A percentile compares a stretch with the other conserved stretches of the same genome.
Conservation (phyloP, 257 asterid species). For the Euphrasia confusa region DNA sequence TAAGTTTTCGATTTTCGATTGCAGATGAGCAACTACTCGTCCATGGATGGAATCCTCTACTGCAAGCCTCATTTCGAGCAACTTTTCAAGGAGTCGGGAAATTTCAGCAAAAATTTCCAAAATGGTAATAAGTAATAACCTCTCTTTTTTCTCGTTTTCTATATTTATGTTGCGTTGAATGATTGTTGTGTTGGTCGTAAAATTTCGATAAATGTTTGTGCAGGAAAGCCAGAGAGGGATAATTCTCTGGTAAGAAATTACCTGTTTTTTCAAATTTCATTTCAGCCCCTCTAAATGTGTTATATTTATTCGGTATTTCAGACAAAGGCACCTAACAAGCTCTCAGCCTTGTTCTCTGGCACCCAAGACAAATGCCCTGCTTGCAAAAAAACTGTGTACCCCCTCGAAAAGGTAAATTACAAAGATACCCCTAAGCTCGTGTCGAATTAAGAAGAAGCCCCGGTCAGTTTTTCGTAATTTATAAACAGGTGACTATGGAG, state of each 20-base stretch:
- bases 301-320: conserved; percentile 8
- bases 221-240: conserved; percentile 50
- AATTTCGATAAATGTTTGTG: background rate
- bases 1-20: background rate
- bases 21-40: conserved; percentile 87
- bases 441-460: no score
- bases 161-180: background rate
- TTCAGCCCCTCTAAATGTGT: no score
- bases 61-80: conserved; percentile 88
- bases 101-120: conserved; percentile 54
- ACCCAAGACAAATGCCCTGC: conserved; percentile 79
- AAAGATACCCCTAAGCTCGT: background rate
- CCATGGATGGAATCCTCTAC: conserved; percentile 67
- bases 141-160: background rate
- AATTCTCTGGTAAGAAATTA: conserved; percentile 34
- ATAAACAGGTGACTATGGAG: conserved; percentile 51
- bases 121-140: conserved; percentile 61
- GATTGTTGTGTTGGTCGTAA: no score
- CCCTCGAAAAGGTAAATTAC: conserved; percentile 61
- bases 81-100: conserved; percentile 78
- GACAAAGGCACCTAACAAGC: conserved; percentile 66
- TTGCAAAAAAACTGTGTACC: conserved; percentile 75
- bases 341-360: conserved; percentile 73
- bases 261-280: no score
- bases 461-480: no score